Conservation (phyloP, 148 eudicot genomes). For the Rhododendron mucronatum region DNA sequence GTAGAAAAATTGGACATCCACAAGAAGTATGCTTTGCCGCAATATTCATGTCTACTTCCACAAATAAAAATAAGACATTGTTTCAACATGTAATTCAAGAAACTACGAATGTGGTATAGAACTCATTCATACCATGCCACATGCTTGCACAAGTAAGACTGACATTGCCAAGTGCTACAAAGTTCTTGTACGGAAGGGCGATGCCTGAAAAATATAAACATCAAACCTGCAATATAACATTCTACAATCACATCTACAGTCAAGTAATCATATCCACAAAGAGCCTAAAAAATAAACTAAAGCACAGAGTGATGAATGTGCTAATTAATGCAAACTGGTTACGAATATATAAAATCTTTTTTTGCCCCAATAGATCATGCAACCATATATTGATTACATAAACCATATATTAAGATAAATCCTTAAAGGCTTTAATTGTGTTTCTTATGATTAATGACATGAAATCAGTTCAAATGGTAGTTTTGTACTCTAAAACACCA, state of each 20-base stretch:
- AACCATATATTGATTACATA: background rate
- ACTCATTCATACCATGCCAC: constrained; percentile 34
- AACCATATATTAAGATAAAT: background rate
- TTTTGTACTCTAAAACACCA: background rate
- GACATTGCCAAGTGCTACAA: constrained; percentile 33
- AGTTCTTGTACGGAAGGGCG: constrained; percentile 1
- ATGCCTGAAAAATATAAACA: constrained; percentile 1
- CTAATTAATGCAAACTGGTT: constrained; percentile 2
- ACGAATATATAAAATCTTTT: background rate
- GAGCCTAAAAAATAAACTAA: background rate
- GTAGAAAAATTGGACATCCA: background rate
- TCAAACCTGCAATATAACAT: constrained; percentile 20
- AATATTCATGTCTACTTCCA: background rate
- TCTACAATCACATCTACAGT: background rate
- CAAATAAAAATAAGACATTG: background rate
- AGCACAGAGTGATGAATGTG: background rate
- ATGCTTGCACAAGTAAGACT: constrained; percentile 25
- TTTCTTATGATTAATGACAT: background rate
- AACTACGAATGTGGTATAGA: background rate
- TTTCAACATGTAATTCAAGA: background rate
- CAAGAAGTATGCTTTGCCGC: background rate
- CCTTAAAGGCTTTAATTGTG: background rate
- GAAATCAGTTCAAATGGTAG: background rate
- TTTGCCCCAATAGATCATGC: background rate
- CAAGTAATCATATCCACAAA: background rate